phyloP scores from a whole-genome alignment of 192 early-diverging fungal genomes.

The Backusella macrospora region DNA sequence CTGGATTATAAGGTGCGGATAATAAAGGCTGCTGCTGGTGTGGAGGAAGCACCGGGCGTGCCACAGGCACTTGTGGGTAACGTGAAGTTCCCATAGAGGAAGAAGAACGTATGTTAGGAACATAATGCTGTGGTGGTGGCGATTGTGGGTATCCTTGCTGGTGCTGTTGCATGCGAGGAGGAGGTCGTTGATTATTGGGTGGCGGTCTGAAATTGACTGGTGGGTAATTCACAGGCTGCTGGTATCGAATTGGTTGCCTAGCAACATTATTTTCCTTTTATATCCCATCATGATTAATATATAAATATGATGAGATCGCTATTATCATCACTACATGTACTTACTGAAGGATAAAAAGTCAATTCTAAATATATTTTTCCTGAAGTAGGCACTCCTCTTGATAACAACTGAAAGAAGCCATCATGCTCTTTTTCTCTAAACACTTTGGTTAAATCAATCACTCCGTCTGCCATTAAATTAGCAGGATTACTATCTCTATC shows the following conservation, averaged over 20 bases:
- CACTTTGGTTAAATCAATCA: constrained; percentile 1
- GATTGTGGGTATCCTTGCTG: not conserved
- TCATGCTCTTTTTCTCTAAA: constrained; percentile 17
- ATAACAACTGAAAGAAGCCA: constrained; percentile 7
- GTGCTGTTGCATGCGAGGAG: not conserved
- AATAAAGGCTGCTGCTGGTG: not conserved
- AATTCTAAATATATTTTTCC: constrained; percentile 21
- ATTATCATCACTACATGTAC: not conserved
- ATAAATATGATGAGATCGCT: not conserved
- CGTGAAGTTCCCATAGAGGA: constrained; percentile 12
- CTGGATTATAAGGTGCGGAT: not conserved
- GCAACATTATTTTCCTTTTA: not conserved
- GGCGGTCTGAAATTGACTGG: not conserved
- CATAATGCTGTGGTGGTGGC: not conserved
- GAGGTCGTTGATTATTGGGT: not conserved
- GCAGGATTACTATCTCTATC: constrained; percentile 8
- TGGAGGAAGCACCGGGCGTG: not conserved
- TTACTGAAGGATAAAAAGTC: constrained; percentile 20
- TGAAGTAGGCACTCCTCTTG: not conserved
- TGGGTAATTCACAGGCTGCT: constrained; percentile 4
- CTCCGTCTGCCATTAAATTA: constrained; percentile 16
- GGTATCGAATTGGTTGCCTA: constrained; percentile 13
- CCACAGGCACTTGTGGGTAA: not conserved
- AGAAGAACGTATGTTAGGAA: not conserved
- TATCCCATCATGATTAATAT: not conserved